Percentiles rank a stretch among this genome's conserved stretches.
These are phyloP conservation scores for Opeltia flavorubescens DNA, from an alignment of 495 filamentous ascomycete genomes.

Conservation along the genomic window DNA sequence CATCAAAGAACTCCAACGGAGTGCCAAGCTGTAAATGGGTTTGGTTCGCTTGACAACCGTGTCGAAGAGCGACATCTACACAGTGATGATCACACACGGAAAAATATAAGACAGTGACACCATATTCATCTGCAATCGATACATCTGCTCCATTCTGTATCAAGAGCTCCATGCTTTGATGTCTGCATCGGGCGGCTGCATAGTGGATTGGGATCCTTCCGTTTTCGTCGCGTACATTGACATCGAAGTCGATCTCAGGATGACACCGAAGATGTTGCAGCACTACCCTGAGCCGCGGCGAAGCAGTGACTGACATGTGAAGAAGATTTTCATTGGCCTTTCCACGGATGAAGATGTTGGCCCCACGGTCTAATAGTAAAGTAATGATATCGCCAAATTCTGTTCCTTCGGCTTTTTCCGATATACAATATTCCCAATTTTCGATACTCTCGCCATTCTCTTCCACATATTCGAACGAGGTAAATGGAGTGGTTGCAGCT, in stretches of 20 bases:
- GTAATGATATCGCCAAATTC: slow-evolving; percentile 1
- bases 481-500: not conserved
- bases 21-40: too few relatives aligned
- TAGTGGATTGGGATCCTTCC: slow-evolving; percentile 1
- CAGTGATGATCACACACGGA: too few relatives aligned
- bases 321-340: not conserved
- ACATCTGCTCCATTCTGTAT: slow-evolving; percentile 1
- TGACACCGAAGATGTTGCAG: slow-evolving; percentile 1
- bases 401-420: not conserved
- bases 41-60: too few relatives aligned
- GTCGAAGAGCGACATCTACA: too few relatives aligned
- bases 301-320: not conserved
- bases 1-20: too few relatives aligned
- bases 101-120: too few relatives aligned
- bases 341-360: not conserved
- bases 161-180: slow-evolving; percentile 2
- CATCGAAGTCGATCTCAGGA: not conserved
- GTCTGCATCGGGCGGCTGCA: not conserved
- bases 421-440: too few relatives aligned
- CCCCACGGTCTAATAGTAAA: not conserved
- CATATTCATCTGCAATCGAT: not conserved
- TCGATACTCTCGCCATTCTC: not conserved
- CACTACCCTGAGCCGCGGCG: not conserved
- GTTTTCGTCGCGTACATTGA: not conserved
- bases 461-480: not conserved